These are phyloP conservation scores for Senna siamea DNA, from an alignment of 306 rosid genomes.

Conservation along the genomic window DNA sequence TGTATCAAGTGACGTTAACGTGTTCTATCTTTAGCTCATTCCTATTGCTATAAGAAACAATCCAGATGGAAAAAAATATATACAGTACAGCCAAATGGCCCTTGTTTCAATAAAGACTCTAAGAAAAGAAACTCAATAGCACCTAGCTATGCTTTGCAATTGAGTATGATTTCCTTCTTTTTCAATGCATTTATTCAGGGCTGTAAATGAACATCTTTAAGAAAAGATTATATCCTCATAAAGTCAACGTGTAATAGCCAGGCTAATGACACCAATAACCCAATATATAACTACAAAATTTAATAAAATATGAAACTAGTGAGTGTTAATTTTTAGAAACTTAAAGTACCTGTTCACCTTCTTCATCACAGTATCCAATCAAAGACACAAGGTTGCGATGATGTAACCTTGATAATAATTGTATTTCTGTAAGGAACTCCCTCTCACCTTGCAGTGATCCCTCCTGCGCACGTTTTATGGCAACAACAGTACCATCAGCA, in stretches of 20 bases:
- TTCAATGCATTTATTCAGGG: background rate
- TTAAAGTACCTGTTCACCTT: conserved; percentile 72
- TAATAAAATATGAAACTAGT: background rate
- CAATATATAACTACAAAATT: conserved; percentile 1
- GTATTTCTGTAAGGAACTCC: conserved; percentile 90
- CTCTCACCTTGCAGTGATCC: conserved; percentile 82
- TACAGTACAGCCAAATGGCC: too few relatives aligned
- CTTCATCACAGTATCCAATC: conserved; percentile 82
- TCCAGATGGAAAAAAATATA: conserved; percentile 32
- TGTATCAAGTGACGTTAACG: too few relatives aligned
- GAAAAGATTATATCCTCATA: conserved; percentile 8
- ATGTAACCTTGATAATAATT: conserved; percentile 75
- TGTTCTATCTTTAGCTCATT: too few relatives aligned
- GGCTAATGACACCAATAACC: background rate
- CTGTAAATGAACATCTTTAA: background rate
- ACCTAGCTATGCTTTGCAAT: background rate
- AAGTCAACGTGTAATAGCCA: conserved; percentile 1
- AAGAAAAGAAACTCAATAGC: conserved; percentile 15
- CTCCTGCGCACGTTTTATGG: conserved; percentile 89
- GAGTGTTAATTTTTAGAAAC: conserved; percentile 16
- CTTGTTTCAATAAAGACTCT: conserved; percentile 7
- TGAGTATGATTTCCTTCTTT: conserved; percentile 16
- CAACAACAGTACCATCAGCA: conserved; percentile 63
- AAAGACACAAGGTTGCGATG: conserved; percentile 87
- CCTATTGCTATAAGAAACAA: too few relatives aligned